A percentile compares a stretch with the other conserved stretches of the same genome.
Evolutionary conservation across 2,329 filamentous ascomycete species (phyloP).

Genomic region (Penicillium sp.): DNA sequence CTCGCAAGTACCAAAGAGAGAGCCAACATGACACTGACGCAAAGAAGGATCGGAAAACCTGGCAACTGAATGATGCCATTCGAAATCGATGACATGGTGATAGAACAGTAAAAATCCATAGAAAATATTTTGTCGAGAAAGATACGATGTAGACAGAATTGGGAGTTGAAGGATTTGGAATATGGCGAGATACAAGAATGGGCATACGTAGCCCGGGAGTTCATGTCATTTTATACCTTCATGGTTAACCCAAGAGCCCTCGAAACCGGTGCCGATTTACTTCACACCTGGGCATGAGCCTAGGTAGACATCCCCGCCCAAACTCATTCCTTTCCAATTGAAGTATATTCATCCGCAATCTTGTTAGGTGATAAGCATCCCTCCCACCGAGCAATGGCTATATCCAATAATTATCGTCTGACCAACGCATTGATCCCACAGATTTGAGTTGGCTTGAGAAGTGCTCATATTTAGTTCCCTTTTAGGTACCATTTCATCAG

Average conservation of each 20-base stretch:
- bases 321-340: background rate
- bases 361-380: background rate
- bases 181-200: too few relatives aligned
- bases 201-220: too few relatives aligned
- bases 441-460: background rate
- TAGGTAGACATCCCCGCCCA: too few relatives aligned
- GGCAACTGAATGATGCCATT: background rate
- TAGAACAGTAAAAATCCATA: too few relatives aligned
- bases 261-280: too few relatives aligned
- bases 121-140: too few relatives aligned
- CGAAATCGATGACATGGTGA: background rate
- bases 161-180: too few relatives aligned
- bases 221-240: too few relatives aligned
- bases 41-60: background rate
- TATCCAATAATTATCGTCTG: background rate
- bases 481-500: background rate
- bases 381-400: background rate
- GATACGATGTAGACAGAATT: too few relatives aligned
- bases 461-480: background rate
- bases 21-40: background rate
- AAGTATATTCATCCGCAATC: background rate
- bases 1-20: background rate
- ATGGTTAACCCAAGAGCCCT: too few relatives aligned
- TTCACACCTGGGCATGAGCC: too few relatives aligned
- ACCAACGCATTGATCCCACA: background rate